Percentiles rank a stretch among this genome's conserved stretches.
Conservation (phyloP, 2,329 filamentous ascomycete species). For the Sphaerulina musiva region DNA sequence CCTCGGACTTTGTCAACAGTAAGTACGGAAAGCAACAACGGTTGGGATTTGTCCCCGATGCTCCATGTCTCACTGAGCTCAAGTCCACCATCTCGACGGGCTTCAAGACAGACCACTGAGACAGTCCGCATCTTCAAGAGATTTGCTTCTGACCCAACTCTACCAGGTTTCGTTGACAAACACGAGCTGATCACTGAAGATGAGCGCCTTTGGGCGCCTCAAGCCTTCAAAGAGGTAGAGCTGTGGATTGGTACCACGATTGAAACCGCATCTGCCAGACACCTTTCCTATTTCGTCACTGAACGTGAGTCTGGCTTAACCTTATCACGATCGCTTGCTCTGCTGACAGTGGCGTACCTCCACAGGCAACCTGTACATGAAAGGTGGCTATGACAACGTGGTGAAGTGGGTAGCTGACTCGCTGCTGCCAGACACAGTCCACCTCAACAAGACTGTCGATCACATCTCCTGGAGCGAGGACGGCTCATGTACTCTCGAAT, state of each 20-base stretch:
- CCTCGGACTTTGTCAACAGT: slow-evolving; percentile 38
- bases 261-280: slow-evolving; percentile 39
- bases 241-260: slow-evolving; percentile 41
- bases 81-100: too few relatives aligned
- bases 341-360: background rate
- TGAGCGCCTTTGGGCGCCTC: slow-evolving; percentile 41
- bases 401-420: slow-evolving; percentile 39
- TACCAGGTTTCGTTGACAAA: slow-evolving; percentile 32
- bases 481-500: slow-evolving; percentile 27
- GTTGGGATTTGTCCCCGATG: too few relatives aligned
- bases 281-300: slow-evolving; percentile 41
- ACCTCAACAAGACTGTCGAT: slow-evolving; percentile 37
- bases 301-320: slow-evolving; percentile 27
- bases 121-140: too few relatives aligned
- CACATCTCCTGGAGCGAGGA: slow-evolving; percentile 36
- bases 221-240: slow-evolving; percentile 41
- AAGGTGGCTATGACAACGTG: slow-evolving; percentile 42
- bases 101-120: too few relatives aligned
- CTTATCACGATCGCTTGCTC: background rate
- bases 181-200: slow-evolving; percentile 40
- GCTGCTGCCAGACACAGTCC: slow-evolving; percentile 35
- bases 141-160: too few relatives aligned
- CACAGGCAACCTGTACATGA: slow-evolving; percentile 39
- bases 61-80: too few relatives aligned
- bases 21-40: too few relatives aligned